Conservation (phyloP, 306 rosid genomes). For the Prunus persica region DNA sequence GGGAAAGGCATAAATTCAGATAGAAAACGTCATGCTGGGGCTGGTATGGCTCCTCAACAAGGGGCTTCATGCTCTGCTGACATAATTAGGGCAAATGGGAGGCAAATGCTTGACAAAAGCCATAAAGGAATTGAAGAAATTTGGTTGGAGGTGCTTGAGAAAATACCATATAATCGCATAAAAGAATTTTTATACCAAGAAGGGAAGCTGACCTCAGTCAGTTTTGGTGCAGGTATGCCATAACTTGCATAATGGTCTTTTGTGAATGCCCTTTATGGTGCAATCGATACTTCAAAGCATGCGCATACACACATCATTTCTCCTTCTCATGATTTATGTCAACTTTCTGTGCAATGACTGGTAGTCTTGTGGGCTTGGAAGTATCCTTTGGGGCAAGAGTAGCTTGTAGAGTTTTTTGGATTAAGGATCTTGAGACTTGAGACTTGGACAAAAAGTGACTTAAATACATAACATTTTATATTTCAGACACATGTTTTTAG, state of each 20-base stretch:
- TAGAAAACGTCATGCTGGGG: conserved; percentile 44
- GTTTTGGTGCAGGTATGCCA: conserved; percentile 80
- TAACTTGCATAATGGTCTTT: conserved; percentile 7
- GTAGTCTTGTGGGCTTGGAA: background rate
- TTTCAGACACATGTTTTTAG: background rate
- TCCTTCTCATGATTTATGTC: background rate
- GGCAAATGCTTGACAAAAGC: conserved; percentile 44
- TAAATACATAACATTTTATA: background rate
- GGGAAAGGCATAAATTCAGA: conserved; percentile 47
- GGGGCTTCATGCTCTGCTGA: conserved; percentile 32
- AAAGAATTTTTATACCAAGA: conserved; percentile 78
- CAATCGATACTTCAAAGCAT: background rate
- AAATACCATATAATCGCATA: conserved; percentile 58
- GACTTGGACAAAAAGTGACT: background rate
- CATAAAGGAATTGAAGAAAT: conserved; percentile 66
- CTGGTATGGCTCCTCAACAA: conserved; percentile 51
- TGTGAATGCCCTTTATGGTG: background rate
- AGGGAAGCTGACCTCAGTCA: conserved; percentile 78
- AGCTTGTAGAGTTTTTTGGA: background rate
- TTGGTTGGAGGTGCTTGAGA: conserved; percentile 86
- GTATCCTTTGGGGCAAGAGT: background rate
- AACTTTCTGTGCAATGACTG: background rate
- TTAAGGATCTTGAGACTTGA: background rate
- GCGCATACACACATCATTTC: background rate
- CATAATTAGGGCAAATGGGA: conserved; percentile 39